These are phyloP conservation scores for Pochonia chlamydosporia DNA, from an alignment of 2,329 filamentous ascomycete genomes.

Conservation along the genomic window DNA sequence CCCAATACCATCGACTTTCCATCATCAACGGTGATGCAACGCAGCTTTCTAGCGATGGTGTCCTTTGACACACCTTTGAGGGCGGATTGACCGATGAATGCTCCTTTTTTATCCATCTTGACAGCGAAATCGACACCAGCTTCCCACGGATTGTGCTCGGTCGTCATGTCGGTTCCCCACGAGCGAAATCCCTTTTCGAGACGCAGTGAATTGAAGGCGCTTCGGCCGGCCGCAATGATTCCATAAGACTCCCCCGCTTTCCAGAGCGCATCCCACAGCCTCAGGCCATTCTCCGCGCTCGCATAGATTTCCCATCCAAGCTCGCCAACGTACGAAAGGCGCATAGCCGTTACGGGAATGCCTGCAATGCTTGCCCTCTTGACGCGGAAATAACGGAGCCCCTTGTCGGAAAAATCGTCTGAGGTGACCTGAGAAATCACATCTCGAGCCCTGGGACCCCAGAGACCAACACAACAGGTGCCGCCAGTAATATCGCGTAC, in stretches of 20 bases:
- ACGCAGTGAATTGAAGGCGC: constrained; percentile 51
- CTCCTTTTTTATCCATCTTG: constrained; percentile 34
- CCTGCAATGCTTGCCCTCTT: constrained; percentile 45
- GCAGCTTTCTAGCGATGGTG: constrained; percentile 27
- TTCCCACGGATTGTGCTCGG: constrained; percentile 56
- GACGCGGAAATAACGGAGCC: constrained; percentile 42
- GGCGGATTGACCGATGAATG: constrained; percentile 46
- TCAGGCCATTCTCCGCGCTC: constrained; percentile 50
- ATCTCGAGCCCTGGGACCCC: constrained; percentile 51
- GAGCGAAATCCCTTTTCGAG: constrained; percentile 55
- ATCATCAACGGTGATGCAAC: constrained; percentile 51
- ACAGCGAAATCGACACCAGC: constrained; percentile 49
- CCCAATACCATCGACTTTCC: constrained; percentile 51
- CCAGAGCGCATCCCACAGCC: constrained; percentile 54
- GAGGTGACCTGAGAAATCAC: constrained; percentile 39
- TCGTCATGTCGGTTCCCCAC: constrained; percentile 53
- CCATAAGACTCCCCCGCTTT: constrained; percentile 48
- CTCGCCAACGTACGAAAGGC: constrained; percentile 57
- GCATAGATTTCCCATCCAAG: constrained; percentile 58
- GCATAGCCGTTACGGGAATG: constrained; percentile 49
- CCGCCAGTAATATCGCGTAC: constrained; percentile 55
- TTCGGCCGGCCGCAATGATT: constrained; percentile 51
- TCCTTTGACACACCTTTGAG: constrained; percentile 35
- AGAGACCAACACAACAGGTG: constrained; percentile 57
- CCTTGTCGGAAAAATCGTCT: constrained; percentile 39